Evolutionary conservation across 176 grass and related monocot genomes (phyloP).

Genomic region (Hordeum vulgare): DNA sequence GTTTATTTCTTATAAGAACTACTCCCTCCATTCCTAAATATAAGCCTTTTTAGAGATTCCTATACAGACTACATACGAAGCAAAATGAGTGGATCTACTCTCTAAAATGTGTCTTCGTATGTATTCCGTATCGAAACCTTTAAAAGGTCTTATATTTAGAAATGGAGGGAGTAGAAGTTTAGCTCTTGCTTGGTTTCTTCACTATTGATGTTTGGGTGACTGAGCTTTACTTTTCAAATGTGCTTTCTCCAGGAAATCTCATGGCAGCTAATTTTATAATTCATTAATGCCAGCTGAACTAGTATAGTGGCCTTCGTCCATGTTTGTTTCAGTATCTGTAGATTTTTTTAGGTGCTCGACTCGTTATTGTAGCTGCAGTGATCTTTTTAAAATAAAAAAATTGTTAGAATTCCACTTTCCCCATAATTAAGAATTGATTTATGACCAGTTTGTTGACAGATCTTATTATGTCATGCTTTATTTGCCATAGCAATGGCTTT

Average conservation of each 20-base stretch:
- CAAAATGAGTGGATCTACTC: too few relatives aligned
- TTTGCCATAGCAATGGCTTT: constrained; percentile 12
- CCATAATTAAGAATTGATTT: background rate
- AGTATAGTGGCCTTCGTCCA: background rate
- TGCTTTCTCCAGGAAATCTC: background rate
- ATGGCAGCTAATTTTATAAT: background rate
- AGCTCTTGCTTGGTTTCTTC: background rate
- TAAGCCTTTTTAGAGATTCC: too few relatives aligned
- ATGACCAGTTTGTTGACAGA: background rate
- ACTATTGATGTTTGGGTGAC: background rate
- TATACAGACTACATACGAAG: too few relatives aligned
- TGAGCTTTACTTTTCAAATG: background rate
- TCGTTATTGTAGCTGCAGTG: background rate
- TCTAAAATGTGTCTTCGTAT: too few relatives aligned
- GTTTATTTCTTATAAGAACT: constrained; percentile 13
- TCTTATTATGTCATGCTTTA: background rate
- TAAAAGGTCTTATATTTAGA: too few relatives aligned
- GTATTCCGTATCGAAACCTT: too few relatives aligned
- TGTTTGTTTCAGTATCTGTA: background rate
- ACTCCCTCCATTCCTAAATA: too few relatives aligned
- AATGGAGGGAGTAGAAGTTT: too few relatives aligned
- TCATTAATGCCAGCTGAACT: background rate
- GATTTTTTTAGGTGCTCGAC: background rate
- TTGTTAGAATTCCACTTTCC: background rate
- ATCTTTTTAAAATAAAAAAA: background rate